Evolutionary conservation across 257 asterid species (phyloP), one percentile per base, ranked within the genome.

Genomic region (Solanum chmielewskii): DNA sequence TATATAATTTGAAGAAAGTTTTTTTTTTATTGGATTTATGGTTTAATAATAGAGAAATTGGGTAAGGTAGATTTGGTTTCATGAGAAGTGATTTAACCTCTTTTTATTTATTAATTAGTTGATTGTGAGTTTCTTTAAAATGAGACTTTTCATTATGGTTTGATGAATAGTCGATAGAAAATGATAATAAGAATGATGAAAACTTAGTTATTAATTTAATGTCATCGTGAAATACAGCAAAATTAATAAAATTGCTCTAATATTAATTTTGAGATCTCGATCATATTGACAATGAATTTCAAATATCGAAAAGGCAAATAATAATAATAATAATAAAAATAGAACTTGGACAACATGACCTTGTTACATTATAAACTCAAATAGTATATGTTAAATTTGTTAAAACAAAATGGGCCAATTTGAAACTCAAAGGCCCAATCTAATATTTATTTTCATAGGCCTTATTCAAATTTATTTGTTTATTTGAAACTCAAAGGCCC

Each of bases 91-190:
- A 39, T 74, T 39, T 15, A 68, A 29, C 41, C 5, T 20, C n/a
- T 14, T 27, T 29, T 13, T 7, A 29, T 21, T 27, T 14, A 27
- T 27, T 29, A 2, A 27, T 7, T 7, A 68, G 33, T 64, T 64
- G 71, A 64, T 60, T 60, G 14, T 23, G 15, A 23, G 2, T 9
- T 62, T 23, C 29, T 60, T 60, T 60, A 23, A 23, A 60, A 3
- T 60, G 11, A 2, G 37, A 6, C 11, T 13, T 27, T 68, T 3
- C 5, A 27, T 27, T 0, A 0, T 68, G 21, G 2, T 27, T 27
- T 11, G 1, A 5, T 7, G 29, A 12, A 73, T 7, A 73, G 0
- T 1, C 1, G 9, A 7, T 10, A 11, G 15, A 0, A 73, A 37
- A 73, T 52, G 18, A 52, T 16, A 52, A 52, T 52, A 52, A 4